Evolutionary conservation across 1,139 yeast genomes (phyloP), one percentile per base, ranked within the genome.

Genomic region (Sugiyamaella japonica): DNA sequence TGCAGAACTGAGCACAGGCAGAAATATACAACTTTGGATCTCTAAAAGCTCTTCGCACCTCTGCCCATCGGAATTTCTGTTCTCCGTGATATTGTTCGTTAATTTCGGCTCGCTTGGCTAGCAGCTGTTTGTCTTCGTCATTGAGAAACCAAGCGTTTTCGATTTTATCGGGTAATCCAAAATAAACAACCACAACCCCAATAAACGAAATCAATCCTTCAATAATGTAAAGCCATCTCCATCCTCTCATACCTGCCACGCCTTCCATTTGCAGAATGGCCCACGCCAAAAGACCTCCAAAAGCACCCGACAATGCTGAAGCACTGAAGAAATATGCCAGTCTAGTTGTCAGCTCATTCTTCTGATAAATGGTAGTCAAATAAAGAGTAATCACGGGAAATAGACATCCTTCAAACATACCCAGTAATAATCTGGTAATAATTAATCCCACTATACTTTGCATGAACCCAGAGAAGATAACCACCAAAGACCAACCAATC

Each of bases 151-250:
- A 46, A 1, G 50, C 49, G 9, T 48, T 31, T 36, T 55, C 57
- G 1, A 51, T 47, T 16, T 56, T 36, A 48, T 59, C 59, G 29
- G 57, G 57, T 37, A 78, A 63, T 32, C 65, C 63, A 41, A 59
- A 62, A 20, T 70, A 50, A 40, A 71, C 64, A 31, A 68, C 50
- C 12, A 64, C 39, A 7, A 73, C 65, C 58, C 68, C 62, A 1
- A 65, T 49, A 17, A 50, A 52, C 15, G 47, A 56, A 12, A 84
- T 74, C 5, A 83, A 74, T 55, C 93, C 93, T 67, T 86, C 93
- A 59, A 86, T 78, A 59, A 86, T 79, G 69, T 83, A 86, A 57
- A 86, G 76, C 86, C 89, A 85, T 69, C 82, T 77, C 91, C 91
- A 86, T 16, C 86, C 75, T 15, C 81, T 62, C 37, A 62, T 54